Percentiles rank a stretch among this genome's conserved stretches.
Evolutionary conservation across 257 asterid species (phyloP).

Genomic region (Solanum chaucha): DNA sequence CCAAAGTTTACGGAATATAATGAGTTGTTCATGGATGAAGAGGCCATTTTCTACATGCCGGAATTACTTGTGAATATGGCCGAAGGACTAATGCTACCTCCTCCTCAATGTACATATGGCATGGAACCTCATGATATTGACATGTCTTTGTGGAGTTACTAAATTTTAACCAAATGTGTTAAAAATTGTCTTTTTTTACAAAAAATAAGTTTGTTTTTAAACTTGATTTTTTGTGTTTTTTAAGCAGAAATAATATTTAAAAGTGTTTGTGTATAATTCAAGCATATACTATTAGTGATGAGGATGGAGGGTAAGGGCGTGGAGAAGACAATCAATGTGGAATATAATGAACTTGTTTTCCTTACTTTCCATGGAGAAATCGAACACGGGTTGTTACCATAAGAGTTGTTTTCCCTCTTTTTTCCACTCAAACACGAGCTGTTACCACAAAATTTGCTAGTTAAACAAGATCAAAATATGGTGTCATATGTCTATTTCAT

Average conservation of each 20-base stretch:
- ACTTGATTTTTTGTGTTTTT: background rate
- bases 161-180: background rate
- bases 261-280: too few species aligned
- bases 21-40: slow-evolving; percentile 28
- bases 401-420: too few species aligned
- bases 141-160: background rate
- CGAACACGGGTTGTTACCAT: too few species aligned
- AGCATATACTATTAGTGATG: too few species aligned
- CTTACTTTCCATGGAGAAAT: too few species aligned
- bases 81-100: slow-evolving; percentile 38
- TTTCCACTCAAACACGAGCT: background rate
- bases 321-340: background rate
- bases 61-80: slow-evolving; percentile 34
- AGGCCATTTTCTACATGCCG: slow-evolving; percentile 33
- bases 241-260: background rate
- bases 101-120: background rate
- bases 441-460: background rate
- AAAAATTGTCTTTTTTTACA: background rate
- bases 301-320: background rate
- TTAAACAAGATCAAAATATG: background rate
- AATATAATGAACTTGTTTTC: background rate
- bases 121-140: background rate
- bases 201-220: background rate
- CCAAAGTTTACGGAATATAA: background rate
- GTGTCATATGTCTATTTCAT: background rate